Conservation (phyloP, 1,284 basidiomycete species). For the Kwoniella shivajii region DNA sequence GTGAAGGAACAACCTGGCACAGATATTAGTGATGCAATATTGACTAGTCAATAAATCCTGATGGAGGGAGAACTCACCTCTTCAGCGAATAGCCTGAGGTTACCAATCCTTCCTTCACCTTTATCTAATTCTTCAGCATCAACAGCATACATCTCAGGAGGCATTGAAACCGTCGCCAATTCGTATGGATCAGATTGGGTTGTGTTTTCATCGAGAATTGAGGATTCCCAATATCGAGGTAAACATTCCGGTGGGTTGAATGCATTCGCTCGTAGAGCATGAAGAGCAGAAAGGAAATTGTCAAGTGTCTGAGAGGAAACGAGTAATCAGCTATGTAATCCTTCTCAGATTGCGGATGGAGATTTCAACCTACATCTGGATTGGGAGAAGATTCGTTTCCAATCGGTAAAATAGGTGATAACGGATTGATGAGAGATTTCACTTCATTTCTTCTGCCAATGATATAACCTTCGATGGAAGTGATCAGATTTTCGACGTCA, state of each 20-base stretch:
- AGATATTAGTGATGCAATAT: constrained; percentile 18
- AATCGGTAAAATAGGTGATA: constrained; percentile 36
- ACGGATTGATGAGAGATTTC: constrained; percentile 35
- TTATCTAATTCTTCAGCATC: constrained; percentile 55
- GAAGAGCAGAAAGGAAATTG: constrained; percentile 40
- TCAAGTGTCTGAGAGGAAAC: constrained; percentile 36
- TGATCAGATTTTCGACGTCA: constrained; percentile 40
- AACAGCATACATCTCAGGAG: constrained; percentile 72
- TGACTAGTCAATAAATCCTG: background rate
- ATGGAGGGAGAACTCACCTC: constrained; percentile 60
- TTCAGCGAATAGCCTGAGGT: constrained; percentile 71
- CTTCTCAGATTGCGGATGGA: background rate
- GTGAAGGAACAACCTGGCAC: constrained; percentile 71
- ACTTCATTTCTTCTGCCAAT: constrained; percentile 30
- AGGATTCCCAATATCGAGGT: constrained; percentile 64
- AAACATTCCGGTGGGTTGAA: constrained; percentile 53
- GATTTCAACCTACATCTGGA: constrained; percentile 40
- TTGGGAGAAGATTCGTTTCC: constrained; percentile 39
- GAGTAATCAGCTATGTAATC: no score
- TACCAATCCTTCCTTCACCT: constrained; percentile 60
- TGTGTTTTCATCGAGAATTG: constrained; percentile 55
- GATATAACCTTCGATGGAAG: constrained; percentile 44
- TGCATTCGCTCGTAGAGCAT: constrained; percentile 33
- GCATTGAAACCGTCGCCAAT: constrained; percentile 76
- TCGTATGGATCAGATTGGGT: constrained; percentile 62